Conservation (phyloP, 2,329 filamentous ascomycete genomes). For the Aspergillus sergii region DNA sequence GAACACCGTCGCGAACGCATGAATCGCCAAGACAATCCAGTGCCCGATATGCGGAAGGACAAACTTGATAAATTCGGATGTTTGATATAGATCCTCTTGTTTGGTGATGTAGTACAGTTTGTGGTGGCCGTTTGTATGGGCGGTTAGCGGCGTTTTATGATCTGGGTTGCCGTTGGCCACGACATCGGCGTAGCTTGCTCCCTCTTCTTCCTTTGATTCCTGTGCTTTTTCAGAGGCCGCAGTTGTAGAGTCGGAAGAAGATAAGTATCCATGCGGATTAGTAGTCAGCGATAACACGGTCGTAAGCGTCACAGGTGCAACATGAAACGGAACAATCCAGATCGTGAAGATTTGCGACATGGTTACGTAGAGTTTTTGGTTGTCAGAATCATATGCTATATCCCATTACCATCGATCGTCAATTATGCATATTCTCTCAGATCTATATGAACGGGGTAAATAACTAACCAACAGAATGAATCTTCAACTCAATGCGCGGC, state of each 20-base stretch:
- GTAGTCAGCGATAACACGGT: slow-evolving; percentile 66
- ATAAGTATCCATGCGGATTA: slow-evolving; percentile 29
- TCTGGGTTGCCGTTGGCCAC: not conserved
- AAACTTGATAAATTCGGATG: slow-evolving; percentile 75
- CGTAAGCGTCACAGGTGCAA: slow-evolving; percentile 67
- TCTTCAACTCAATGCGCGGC: slow-evolving; percentile 67
- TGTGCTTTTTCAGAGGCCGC: slow-evolving; percentile 18
- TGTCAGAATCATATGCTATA: slow-evolving; percentile 67
- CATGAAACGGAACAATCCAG: slow-evolving; percentile 77
- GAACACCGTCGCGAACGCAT: slow-evolving; percentile 65
- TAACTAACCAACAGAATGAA: slow-evolving; percentile 61
- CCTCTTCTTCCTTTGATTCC: slow-evolving; percentile 3
- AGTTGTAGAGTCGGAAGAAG: not conserved
- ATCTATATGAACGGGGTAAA: not conserved
- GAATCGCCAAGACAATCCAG: slow-evolving; percentile 62
- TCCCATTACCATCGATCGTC: too few species aligned
- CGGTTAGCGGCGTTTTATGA: not conserved
- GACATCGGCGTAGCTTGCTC: not conserved
- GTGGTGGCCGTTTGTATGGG: slow-evolving; percentile 21
- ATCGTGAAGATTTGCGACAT: slow-evolving; percentile 75
- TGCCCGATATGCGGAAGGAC: slow-evolving; percentile 62
- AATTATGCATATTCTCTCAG: too few species aligned
- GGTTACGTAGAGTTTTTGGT: slow-evolving; percentile 70
- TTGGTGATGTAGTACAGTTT: slow-evolving; percentile 69
- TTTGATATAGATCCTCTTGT: slow-evolving; percentile 83